Conservation (phyloP, 179 eudicot species). For the Spinacia oleracea region DNA sequence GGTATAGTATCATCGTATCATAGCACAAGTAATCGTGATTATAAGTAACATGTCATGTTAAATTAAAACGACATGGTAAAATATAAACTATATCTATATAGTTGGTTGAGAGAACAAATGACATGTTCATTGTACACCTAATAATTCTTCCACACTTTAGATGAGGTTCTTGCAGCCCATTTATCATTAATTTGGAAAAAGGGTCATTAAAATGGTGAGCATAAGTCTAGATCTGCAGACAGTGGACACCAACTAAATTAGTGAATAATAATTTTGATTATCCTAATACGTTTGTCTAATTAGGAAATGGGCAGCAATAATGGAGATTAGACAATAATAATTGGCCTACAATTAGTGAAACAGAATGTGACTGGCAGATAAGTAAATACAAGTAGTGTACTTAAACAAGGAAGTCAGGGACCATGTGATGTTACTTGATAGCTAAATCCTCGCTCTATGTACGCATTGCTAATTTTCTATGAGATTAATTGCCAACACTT, state of each 20-base stretch:
- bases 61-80: no score
- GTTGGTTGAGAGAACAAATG: background rate
- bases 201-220: background rate
- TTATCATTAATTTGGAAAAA: background rate
- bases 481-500: background rate
- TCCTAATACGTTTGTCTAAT: slow-evolving; percentile 1
- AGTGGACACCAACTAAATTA: slow-evolving; percentile 3
- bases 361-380: background rate
- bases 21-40: no score
- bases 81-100: no score
- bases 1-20: no score
- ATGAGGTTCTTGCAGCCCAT: background rate
- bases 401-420: background rate
- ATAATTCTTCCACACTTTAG: background rate
- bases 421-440: slow-evolving; percentile 5
- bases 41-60: no score
- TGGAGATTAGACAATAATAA: background rate
- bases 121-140: background rate
- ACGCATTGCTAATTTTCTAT: no score
- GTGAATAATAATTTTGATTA: background rate
- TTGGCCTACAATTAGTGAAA: background rate
- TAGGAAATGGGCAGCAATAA: slow-evolving; percentile 12
- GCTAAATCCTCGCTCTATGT: background rate
- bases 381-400: background rate
- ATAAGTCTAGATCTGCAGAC: background rate